A percentile compares a stretch with the other conserved stretches of the same genome.
Evolutionary conservation across 345 rosid genomes (phyloP).

Genomic region (Punica granatum): DNA sequence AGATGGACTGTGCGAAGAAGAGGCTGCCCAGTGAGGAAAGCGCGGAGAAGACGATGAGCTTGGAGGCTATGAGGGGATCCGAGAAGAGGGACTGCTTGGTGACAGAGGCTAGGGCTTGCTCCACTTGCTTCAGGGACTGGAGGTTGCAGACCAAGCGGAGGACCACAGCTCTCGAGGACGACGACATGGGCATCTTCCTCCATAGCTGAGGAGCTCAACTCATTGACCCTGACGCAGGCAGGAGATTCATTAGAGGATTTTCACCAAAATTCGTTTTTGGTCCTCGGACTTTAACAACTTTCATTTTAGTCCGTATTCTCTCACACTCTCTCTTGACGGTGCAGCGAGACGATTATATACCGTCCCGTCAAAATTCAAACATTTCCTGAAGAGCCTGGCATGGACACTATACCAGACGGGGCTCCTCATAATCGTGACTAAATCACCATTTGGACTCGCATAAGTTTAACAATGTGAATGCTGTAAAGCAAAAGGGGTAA

Average conservation of each 20-base stretch:
- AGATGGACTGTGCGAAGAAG: conserved; percentile 17
- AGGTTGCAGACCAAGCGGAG: conserved; percentile 12
- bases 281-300: background rate
- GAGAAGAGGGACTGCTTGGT: conserved; percentile 12
- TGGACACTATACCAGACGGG: too few relatives aligned
- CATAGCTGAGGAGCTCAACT: conserved; percentile 2
- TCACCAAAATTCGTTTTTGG: background rate
- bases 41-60: conserved; percentile 17
- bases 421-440: too few relatives aligned
- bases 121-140: conserved; percentile 17
- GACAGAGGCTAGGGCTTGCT: conserved; percentile 12
- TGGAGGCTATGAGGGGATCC: conserved; percentile 13
- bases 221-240: too few relatives aligned
- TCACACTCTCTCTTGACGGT: too few relatives aligned
- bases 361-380: too few relatives aligned
- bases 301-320: background rate
- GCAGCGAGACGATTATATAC: too few relatives aligned
- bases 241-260: too few relatives aligned
- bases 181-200: conserved; percentile 4
- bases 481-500: background rate
- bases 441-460: too few relatives aligned
- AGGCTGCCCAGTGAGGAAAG: conserved; percentile 17
- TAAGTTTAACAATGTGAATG: too few relatives aligned
- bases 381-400: too few relatives aligned
- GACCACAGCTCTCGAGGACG: conserved; percentile 8